Base-by-base conservation (phyloP, 2,329 filamentous ascomycete species). In the Aspergillus hortae region DNA sequence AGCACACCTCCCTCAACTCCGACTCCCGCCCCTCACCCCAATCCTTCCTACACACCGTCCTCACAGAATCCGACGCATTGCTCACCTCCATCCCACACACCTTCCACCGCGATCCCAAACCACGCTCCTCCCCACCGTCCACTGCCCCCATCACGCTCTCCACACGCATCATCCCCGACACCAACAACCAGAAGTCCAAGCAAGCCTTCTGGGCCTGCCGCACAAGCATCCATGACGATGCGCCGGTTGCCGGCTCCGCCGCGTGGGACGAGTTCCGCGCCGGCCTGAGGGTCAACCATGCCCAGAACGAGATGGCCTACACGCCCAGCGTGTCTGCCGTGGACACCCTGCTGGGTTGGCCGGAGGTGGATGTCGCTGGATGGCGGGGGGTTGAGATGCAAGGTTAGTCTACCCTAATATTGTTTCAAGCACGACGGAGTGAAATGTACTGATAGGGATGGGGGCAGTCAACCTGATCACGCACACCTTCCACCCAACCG, bases 201-300 rank as follows among this genome's bases (percentile, higher is more conserved):
- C 14, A 71, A 74, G 21, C 21, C 43, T 66, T 69, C 59, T 76
- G 73, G 73, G 66, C 69, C 25, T 73, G 69, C 46, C 68, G 73
- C n/a, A 65, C 64, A 41, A 74, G 70, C 36, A 56, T 70, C 21
- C 73, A 75, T 51, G 52, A 59, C 33, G 55, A 70, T 23, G 53
- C 56, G 2, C 49, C 62, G 0, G 40, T 51, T 35, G 48, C 53
- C 14, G 72, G 73, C 2, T 69, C 67, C 6, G 73, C 71, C 4
- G 65, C 64, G 5, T 74, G 67, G 61, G 48, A 58, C 2, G 73
- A 76, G 53, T 75, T 75, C 44, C 60, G 68, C 49, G 56, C 55
- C 12, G 69, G 71, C 0, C 49, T 75, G 41, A 64, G 68, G 27
- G 61, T 67, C 9, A 56, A 72, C 15, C 73, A 75, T 58, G 69